Conservation (phyloP, 148 eudicot genomes). For the Silene uniflora region DNA sequence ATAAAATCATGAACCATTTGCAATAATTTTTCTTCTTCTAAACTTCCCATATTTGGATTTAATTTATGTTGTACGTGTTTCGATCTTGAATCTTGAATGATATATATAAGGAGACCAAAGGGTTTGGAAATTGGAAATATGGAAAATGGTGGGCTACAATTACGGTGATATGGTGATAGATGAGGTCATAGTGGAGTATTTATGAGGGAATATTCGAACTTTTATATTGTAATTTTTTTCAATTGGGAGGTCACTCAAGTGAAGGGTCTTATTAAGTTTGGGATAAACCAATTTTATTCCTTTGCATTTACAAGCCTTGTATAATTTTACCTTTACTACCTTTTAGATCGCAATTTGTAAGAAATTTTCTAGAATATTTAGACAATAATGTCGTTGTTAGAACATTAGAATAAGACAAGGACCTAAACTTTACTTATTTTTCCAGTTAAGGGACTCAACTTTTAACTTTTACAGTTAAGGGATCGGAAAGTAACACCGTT, state of each 20-base stretch:
- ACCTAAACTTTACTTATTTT: no score
- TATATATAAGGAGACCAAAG: constrained; percentile 15
- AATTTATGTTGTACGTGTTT: background rate
- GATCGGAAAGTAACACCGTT: no score
- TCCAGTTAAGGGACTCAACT: no score
- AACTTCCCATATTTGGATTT: constrained; percentile 33
- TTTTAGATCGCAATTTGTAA: no score
- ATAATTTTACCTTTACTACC: no score
- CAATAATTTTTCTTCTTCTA: constrained; percentile 41
- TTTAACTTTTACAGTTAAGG: no score
- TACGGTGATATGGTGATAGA: constrained; percentile 36
- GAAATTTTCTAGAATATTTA: no score
- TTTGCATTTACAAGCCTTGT: background rate
- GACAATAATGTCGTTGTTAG: no score
- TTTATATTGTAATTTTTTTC: background rate
- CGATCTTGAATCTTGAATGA: background rate
- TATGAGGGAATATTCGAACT: constrained; percentile 19
- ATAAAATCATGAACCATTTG: constrained; percentile 58
- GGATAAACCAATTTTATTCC: background rate
- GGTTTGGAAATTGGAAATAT: constrained; percentile 6
- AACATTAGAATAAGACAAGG: no score
- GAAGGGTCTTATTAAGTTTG: background rate
- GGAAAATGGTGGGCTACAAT: constrained; percentile 12
- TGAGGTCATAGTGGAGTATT: constrained; percentile 37
- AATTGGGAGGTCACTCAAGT: background rate